Evolutionary conservation across 2,329 filamentous ascomycete genomes (phyloP).

Genomic region (Trichoderma guizhouense): DNA sequence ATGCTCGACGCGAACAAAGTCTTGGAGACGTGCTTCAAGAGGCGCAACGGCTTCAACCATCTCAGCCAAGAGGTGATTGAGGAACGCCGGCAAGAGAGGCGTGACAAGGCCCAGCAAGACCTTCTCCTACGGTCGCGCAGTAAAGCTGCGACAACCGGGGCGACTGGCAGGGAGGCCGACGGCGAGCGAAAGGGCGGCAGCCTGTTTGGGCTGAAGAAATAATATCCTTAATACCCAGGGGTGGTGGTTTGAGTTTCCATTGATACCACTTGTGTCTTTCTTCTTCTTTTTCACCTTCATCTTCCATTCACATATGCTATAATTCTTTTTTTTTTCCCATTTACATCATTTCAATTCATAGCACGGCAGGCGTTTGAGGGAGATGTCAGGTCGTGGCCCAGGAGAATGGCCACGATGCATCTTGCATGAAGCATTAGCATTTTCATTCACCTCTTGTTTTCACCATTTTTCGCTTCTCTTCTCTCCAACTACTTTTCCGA

Average conservation of each 20-base stretch:
- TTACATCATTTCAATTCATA: constrained; percentile 3
- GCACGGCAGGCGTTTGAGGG: constrained; percentile 17
- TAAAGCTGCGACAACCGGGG: constrained; percentile 25
- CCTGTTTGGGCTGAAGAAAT: constrained; percentile 43
- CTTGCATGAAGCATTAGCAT: constrained; percentile 16
- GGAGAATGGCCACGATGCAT: constrained; percentile 11
- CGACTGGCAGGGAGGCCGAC: constrained; percentile 22
- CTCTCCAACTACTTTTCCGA: background rate
- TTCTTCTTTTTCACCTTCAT: constrained; percentile 5
- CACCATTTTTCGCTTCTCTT: background rate
- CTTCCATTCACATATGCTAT: background rate
- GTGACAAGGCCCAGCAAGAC: constrained; percentile 50
- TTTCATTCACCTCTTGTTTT: constrained; percentile 1
- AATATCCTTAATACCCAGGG: background rate
- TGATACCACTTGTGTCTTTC: constrained; percentile 17
- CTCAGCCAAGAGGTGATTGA: constrained; percentile 81
- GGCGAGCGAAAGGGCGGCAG: constrained; percentile 35
- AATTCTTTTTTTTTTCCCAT: background rate
- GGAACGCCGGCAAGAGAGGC: constrained; percentile 65
- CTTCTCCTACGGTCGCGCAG: constrained; percentile 27
- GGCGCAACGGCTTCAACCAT: constrained; percentile 75
- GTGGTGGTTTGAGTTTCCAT: constrained; percentile 7
- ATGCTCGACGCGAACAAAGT: constrained; percentile 79
- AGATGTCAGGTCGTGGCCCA: constrained; percentile 4
- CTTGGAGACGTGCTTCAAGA: constrained; percentile 78